A percentile compares a stretch with the other conserved stretches of the same genome.
These are phyloP conservation scores for Dichomitus squalens DNA, from an alignment of 1,284 basidiomycete species.

Conservation along the genomic window DNA sequence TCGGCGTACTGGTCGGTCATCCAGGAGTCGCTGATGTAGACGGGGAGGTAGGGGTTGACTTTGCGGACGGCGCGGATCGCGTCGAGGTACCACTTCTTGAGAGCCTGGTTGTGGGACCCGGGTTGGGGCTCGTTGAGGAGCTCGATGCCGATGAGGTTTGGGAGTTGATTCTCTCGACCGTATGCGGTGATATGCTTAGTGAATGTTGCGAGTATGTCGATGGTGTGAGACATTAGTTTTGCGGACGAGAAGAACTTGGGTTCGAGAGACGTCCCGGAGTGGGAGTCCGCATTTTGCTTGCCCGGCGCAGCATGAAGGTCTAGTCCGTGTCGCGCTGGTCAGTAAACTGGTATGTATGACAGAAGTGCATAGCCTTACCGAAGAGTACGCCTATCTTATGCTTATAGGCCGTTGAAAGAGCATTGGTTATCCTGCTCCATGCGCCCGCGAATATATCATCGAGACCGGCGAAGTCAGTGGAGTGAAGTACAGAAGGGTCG, in stretches of 20 bases:
- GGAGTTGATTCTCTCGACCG: slow-evolving; percentile 41
- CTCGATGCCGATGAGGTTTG: slow-evolving; percentile 81
- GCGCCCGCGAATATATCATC: slow-evolving; percentile 69
- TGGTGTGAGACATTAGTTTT: slow-evolving; percentile 59
- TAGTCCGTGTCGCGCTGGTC: slow-evolving; percentile 26
- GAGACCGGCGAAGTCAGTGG: slow-evolving; percentile 72
- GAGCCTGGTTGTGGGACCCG: slow-evolving; percentile 45
- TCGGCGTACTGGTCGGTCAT: slow-evolving; percentile 67
- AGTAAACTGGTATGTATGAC: background rate
- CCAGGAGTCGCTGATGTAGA: slow-evolving; percentile 85
- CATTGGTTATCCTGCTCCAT: slow-evolving; percentile 70
- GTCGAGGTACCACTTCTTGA: slow-evolving; percentile 68
- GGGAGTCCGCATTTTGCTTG: slow-evolving; percentile 72
- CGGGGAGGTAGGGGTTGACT: slow-evolving; percentile 58
- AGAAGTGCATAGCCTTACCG: slow-evolving; percentile 43
- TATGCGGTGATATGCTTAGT: slow-evolving; percentile 46
- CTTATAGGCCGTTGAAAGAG: slow-evolving; percentile 62
- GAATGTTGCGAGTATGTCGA: slow-evolving; percentile 49
- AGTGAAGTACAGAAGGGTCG: slow-evolving; percentile 63
- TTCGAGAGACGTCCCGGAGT: slow-evolving; percentile 61
- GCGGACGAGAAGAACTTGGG: slow-evolving; percentile 52
- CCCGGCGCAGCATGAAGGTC: slow-evolving; percentile 78
- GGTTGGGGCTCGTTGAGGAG: slow-evolving; percentile 83
- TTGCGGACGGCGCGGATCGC: slow-evolving; percentile 60
- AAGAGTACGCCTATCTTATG: slow-evolving; percentile 81